A percentile compares a stretch with the other conserved stretches of the same genome.
phyloP scores from a whole-genome alignment of 2,329 filamentous ascomycete species.

The Epichloe glyceriae region DNA sequence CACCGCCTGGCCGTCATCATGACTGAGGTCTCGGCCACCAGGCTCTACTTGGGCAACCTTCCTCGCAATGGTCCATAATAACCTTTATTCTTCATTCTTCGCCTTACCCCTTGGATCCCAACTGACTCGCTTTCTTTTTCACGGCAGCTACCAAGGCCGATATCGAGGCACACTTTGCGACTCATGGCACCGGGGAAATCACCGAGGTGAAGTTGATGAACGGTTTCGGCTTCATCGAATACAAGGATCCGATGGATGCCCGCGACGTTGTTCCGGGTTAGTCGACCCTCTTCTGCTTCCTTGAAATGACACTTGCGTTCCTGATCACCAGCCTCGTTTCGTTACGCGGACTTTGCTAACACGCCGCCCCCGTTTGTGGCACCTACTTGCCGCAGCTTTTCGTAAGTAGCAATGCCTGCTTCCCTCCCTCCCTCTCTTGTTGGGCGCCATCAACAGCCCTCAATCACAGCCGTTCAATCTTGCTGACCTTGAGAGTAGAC shows the following conservation, averaged over 20 bases:
- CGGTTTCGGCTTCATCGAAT: conserved; percentile 98
- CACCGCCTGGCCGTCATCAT: conserved; percentile 25
- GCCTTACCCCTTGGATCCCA: conserved; percentile 14
- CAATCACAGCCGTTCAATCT: not conserved
- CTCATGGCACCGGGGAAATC: conserved; percentile 93
- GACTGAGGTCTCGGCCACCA: conserved; percentile 85
- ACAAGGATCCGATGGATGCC: conserved; percentile 96
- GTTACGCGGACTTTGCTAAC: conserved; percentile 5
- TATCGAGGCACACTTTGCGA: conserved; percentile 89
- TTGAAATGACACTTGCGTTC: not conserved
- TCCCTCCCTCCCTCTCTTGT: not conserved
- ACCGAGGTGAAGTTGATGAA: conserved; percentile 99
- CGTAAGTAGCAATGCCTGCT: conserved; percentile 33
- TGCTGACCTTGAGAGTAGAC: conserved; percentile 41
- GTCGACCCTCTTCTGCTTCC: conserved; percentile 16
- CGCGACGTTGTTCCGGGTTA: conserved; percentile 96
- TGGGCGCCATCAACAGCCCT: not conserved
- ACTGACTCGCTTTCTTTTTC: conserved; percentile 29
- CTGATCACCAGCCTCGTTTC: not conserved
- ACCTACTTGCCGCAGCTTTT: conserved; percentile 34
- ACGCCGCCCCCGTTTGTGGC: not conserved
- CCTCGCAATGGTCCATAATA: conserved; percentile 69
- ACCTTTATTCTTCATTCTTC: conserved; percentile 7
- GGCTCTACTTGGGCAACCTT: conserved; percentile 95
- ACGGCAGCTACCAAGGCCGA: conserved; percentile 85